phyloP scores from a whole-genome alignment of 2,329 filamentous ascomycete genomes.

The Fusarium sp. region DNA sequence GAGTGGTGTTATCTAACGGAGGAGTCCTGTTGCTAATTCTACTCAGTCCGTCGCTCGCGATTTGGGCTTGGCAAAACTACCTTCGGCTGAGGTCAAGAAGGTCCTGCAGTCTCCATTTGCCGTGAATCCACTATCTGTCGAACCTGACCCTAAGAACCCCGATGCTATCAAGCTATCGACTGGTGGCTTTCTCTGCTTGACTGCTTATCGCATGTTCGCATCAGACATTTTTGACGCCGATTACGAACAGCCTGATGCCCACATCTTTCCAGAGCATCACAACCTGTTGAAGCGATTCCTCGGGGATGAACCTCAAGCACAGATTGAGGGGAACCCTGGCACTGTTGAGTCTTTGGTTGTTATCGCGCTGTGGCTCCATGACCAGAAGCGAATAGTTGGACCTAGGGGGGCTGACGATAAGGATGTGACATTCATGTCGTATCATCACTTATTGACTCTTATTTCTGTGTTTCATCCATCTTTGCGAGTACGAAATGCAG shows the following conservation, averaged over 20 bases:
- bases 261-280: conserved; percentile 72
- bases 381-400: conserved; percentile 59
- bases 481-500: conserved; percentile 67
- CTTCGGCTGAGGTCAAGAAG: conserved; percentile 61
- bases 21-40: conserved; percentile 29
- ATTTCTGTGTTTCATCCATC: conserved; percentile 69
- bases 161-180: conserved; percentile 70
- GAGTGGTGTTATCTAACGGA: conserved; percentile 49
- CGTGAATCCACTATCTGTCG: conserved; percentile 60
- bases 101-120: conserved; percentile 58
- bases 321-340: conserved; percentile 65
- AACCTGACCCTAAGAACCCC: conserved; percentile 61
- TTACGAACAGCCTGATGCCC: conserved; percentile 64
- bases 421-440: conserved; percentile 67
- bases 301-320: conserved; percentile 61
- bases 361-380: conserved; percentile 71
- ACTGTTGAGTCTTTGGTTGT: conserved; percentile 71
- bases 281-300: conserved; percentile 67
- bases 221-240: conserved; percentile 71
- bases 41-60: conserved; percentile 73
- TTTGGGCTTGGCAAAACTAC: conserved; percentile 65
- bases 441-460: conserved; percentile 71
- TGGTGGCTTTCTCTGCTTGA: conserved; percentile 69
- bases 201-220: conserved; percentile 74
- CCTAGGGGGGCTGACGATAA: conserved; percentile 51